Conservation (phyloP, 805 yeast genomes). For the Helenozyma rhizophorensis region DNA sequence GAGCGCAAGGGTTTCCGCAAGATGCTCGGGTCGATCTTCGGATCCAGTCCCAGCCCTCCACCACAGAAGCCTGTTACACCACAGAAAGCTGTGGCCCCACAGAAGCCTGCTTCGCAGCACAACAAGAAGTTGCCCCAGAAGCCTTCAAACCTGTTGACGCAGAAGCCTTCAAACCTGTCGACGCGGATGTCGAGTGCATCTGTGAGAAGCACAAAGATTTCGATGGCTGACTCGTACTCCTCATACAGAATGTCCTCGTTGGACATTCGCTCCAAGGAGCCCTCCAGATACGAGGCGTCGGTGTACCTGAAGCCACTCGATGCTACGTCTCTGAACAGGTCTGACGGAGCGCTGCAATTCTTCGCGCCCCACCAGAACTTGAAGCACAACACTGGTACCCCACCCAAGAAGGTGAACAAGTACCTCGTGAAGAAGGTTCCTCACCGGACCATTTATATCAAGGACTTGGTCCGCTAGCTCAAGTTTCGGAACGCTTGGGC, state of each 20-base stretch:
- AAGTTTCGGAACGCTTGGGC: too few relatives aligned
- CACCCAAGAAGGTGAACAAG: slow-evolving; percentile 21
- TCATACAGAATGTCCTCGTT: slow-evolving; percentile 12
- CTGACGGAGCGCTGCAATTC: too few relatives aligned
- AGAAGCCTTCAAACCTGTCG: too few relatives aligned
- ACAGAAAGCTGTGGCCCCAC: too few relatives aligned
- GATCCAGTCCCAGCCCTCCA: slow-evolving; percentile 4
- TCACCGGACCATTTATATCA: slow-evolving; percentile 17
- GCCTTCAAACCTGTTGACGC: too few relatives aligned
- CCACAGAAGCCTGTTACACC: background rate
- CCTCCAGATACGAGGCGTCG: slow-evolving; percentile 8
- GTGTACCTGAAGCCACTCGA: slow-evolving; percentile 6
- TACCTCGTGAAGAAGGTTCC: slow-evolving; percentile 23
- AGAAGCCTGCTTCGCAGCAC: too few relatives aligned
- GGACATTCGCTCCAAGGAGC: slow-evolving; percentile 8
- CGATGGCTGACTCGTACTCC: slow-evolving; percentile 2
- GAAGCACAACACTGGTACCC: slow-evolving; percentile 4
- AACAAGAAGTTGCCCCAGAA: too few relatives aligned
- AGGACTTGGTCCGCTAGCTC: slow-evolving; percentile 9
- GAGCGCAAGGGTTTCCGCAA: slow-evolving; percentile 7
- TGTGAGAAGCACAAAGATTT: too few relatives aligned
- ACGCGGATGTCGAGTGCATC: too few relatives aligned
- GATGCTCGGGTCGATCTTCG: slow-evolving; percentile 8
- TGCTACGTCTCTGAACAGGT: slow-evolving; percentile 3
- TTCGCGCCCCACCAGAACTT: background rate